A percentile compares a stretch with the other conserved stretches of the same genome.
Conservation (phyloP, 331 rosid species). For the Pyrus hybrid region DNA sequence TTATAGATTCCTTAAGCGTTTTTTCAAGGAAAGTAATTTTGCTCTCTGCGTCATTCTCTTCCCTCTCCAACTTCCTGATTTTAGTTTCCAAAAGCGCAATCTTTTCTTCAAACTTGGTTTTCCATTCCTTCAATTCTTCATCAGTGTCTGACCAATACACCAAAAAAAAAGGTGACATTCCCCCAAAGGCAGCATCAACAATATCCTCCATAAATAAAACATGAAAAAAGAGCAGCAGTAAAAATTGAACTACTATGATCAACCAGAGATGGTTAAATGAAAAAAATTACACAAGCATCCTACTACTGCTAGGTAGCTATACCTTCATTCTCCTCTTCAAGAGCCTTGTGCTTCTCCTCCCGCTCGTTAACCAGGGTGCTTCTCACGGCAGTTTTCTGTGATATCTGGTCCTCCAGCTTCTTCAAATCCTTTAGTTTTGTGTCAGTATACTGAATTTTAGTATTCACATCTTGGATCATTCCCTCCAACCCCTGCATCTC, state of each 20-base stretch:
- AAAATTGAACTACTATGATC: neutral
- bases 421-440: constrained; percentile 44
- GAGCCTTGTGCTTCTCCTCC: constrained; percentile 55
- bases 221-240: neutral
- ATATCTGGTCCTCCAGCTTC: constrained; percentile 57
- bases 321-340: constrained; percentile 79
- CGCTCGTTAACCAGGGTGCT: constrained; percentile 57
- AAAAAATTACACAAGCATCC: neutral
- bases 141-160: constrained; percentile 58
- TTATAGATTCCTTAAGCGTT: constrained; percentile 26
- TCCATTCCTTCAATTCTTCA: constrained; percentile 87
- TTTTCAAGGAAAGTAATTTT: constrained; percentile 32
- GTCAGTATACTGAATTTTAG: constrained; percentile 47
- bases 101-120: constrained; percentile 70
- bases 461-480: constrained; percentile 48
- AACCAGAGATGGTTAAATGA: neutral
- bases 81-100: constrained; percentile 44
- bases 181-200: neutral
- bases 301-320: constrained; percentile 10
- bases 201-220: neutral
- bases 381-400: constrained; percentile 54
- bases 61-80: constrained; percentile 69
- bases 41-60: constrained; percentile 40
- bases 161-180: constrained; percentile 15
- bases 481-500: constrained; percentile 67